Conservation (phyloP, 768 basidiomycete genomes). For the Cubamyces sp. region DNA sequence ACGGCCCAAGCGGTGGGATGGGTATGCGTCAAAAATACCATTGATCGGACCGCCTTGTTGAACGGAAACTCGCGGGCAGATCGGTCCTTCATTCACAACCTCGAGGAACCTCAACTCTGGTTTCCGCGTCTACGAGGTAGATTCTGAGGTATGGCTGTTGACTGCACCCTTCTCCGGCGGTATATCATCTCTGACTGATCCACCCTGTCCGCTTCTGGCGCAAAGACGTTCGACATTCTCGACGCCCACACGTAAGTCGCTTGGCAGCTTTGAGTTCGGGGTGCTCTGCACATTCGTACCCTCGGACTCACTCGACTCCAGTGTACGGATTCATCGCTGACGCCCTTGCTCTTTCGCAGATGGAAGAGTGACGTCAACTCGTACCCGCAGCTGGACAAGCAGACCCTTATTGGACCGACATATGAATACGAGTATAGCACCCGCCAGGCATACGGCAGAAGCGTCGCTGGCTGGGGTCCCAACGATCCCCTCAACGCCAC, state of each 20-base stretch:
- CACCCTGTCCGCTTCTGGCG: conserved; percentile 3
- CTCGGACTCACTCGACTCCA: too few species aligned
- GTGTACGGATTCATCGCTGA: conserved; percentile 1
- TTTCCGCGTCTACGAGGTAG: conserved; percentile 74
- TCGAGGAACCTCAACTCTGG: conserved; percentile 74
- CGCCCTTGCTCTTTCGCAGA: conserved; percentile 37
- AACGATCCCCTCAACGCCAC: conserved; percentile 78
- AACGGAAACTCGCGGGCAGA: conserved; percentile 41
- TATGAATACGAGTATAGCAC: conserved; percentile 70
- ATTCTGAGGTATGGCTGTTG: conserved; percentile 57
- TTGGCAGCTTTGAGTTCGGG: neutral
- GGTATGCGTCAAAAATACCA: conserved; percentile 37
- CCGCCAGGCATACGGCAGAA: conserved; percentile 65
- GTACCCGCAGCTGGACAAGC: conserved; percentile 60
- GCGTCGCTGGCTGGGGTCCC: conserved; percentile 58
- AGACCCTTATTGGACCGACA: conserved; percentile 60
- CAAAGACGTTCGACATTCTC: conserved; percentile 74
- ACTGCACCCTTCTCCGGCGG: neutral
- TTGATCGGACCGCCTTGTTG: neutral
- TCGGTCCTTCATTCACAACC: conserved; percentile 72
- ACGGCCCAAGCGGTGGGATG: conserved; percentile 61
- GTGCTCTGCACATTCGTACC: neutral
- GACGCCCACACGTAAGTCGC: conserved; percentile 73
- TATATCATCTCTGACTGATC: neutral
- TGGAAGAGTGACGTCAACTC: conserved; percentile 67